Evolutionary conservation across 768 basidiomycete species (phyloP), one percentile per base, ranked within the genome.

Genomic region (Amanita thiersii): DNA sequence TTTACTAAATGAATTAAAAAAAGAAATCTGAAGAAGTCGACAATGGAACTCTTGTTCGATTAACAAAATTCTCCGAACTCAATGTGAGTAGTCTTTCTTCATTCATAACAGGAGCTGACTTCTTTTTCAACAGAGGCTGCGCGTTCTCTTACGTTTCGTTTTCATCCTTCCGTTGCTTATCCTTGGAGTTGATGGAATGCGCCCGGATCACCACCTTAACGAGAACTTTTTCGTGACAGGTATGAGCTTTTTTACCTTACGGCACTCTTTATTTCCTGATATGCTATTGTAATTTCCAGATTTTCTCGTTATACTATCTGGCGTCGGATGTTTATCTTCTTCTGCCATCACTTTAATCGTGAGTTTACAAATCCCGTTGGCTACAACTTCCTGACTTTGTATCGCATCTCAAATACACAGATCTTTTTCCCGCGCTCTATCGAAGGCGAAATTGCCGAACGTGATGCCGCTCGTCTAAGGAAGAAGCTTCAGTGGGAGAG

Each of bases 401-500:
- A 11, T 25, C 25, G 34, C 23, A 24, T 18, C n/a, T 24, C 4
- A 26, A 19, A 30, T 28, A 36, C 4, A 17, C 42, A 86, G 84
- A 83, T 88, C 25, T 89, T 89, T 69, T 89, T 88, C 64, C 86
- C 86, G 39, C 81, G 86, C 29, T 83, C 81, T 4, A 70, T 81
- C 32, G 72, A 82, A 57, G 63, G 70, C 14, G 83, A 85, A 58
- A 79, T 82, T 17, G 65, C 70, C 2, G 59, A 63, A 3, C 67
- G 61, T 18, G 77, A 81, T 36, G 69, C 69, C 9, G 57, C 59
- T 1, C 69, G 62, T 14, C 66, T 67, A 29, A 56, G 59, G 30
- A 66, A 61, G 48, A 66, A 62, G n/a, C 53, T 50, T 14, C 58
- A 60, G 14, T 59, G 59, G 10, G 48, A 10, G 51, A 47, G 9